These are phyloP conservation scores for Vanrija pseudolonga DNA, from an alignment of 1,284 basidiomycete species.

Conservation along the genomic window DNA sequence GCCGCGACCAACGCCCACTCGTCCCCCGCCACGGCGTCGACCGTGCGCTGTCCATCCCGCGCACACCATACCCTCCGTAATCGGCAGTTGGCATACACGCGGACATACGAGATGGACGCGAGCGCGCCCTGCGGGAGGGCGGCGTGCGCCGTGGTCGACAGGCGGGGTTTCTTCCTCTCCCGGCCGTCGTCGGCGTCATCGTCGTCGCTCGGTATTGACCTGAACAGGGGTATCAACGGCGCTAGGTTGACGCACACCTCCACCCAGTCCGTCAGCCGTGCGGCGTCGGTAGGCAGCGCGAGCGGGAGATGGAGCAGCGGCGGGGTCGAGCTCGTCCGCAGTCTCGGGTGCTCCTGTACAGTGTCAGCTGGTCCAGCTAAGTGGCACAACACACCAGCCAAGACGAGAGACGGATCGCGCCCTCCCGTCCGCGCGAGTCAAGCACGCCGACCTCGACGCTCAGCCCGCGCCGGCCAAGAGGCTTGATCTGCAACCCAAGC, in stretches of 20 bases:
- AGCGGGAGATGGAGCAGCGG: constrained; percentile 71
- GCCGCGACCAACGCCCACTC: constrained; percentile 7
- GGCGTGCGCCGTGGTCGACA: constrained; percentile 11
- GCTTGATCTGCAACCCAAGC: constrained; percentile 69
- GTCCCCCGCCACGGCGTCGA: constrained; percentile 1
- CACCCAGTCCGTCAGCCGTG: constrained; percentile 67
- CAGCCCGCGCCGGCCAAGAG: constrained; percentile 62
- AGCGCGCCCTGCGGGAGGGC: constrained; percentile 59
- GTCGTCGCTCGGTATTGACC: neutral
- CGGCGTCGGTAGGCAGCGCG: constrained; percentile 58
- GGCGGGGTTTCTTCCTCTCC: constrained; percentile 8
- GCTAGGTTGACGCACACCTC: constrained; percentile 63
- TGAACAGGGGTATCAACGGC: constrained; percentile 61
- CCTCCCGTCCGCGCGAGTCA: constrained; percentile 60
- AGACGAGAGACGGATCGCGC: constrained; percentile 67
- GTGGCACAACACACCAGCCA: constrained; percentile 62
- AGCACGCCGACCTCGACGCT: constrained; percentile 71
- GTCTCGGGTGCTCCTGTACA: constrained; percentile 57
- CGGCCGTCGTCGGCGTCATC: neutral
- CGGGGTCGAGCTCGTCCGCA: constrained; percentile 51
- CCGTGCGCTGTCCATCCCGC: neutral
- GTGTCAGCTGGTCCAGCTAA: neutral
- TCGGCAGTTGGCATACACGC: constrained; percentile 76
- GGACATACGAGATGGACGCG: constrained; percentile 65
- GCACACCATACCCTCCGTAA: constrained; percentile 72